Conservation (phyloP, 805 yeast genomes). For the Pichia exigua region DNA sequence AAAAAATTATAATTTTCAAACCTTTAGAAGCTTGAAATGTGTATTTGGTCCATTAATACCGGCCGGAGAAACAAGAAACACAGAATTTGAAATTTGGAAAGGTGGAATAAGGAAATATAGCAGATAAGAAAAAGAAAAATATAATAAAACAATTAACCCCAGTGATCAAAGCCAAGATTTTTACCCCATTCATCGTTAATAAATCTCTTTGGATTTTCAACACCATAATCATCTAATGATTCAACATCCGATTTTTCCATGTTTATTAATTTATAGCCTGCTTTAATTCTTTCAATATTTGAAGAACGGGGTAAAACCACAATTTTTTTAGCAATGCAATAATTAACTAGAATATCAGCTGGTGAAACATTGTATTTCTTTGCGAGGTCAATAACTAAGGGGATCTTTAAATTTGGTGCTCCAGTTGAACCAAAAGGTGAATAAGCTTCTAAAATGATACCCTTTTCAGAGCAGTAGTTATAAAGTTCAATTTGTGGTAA, state of each 20-base stretch:
- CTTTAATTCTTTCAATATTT: constrained; percentile 52
- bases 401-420: constrained; percentile 53
- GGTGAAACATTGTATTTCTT: constrained; percentile 44
- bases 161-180: constrained; percentile 28
- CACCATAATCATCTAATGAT: constrained; percentile 25
- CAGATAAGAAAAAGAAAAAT: background rate
- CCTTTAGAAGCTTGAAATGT: constrained; percentile 22
- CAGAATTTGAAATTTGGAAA: constrained; percentile 30
- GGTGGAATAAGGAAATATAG: constrained; percentile 26
- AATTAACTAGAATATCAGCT: constrained; percentile 54
- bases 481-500: constrained; percentile 35
- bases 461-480: constrained; percentile 30
- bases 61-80: constrained; percentile 12
- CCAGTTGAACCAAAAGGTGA: constrained; percentile 61
- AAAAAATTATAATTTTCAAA: constrained; percentile 26
- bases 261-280: constrained; percentile 29
- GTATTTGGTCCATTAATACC: constrained; percentile 25
- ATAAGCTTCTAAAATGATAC: constrained; percentile 42
- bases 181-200: constrained; percentile 26
- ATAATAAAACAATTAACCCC: constrained; percentile 13
- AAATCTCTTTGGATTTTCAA: constrained; percentile 27
- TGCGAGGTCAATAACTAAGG: constrained; percentile 45
- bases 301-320: constrained; percentile 63
- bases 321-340: constrained; percentile 56
- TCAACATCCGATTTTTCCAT: constrained; percentile 32